Evolutionary conservation across 176 grass and related monocot species (phyloP).

Genomic region (Bromus sterilis): DNA sequence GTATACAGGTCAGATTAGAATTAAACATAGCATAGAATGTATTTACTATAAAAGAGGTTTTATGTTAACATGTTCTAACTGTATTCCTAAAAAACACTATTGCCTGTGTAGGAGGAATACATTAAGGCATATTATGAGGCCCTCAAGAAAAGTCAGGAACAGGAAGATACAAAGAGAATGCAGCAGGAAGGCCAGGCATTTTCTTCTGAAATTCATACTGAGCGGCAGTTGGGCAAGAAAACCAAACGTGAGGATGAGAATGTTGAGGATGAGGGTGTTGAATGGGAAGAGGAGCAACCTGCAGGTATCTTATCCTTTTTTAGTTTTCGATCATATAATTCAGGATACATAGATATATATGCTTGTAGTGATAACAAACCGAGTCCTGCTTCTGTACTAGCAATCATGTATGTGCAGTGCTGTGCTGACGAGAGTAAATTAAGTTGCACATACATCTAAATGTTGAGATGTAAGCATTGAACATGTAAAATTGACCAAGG

Average conservation of each 20-base stretch:
- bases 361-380: background rate
- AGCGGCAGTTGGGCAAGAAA: constrained; percentile 76
- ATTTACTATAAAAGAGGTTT: background rate
- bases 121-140: constrained; percentile 87
- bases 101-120: constrained; percentile 67
- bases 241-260: constrained; percentile 61
- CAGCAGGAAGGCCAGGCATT: constrained; percentile 37
- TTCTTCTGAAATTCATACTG: constrained; percentile 30
- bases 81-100: background rate
- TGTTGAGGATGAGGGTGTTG: too few species aligned
- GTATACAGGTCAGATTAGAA: constrained; percentile 46
- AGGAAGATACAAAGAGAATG: constrained; percentile 38
- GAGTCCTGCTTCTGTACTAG: too few species aligned
- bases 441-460: too few species aligned
- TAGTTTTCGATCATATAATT: background rate
- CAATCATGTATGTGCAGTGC: too few species aligned
- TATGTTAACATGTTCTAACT: background rate
- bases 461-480: background rate
- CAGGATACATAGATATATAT: background rate
- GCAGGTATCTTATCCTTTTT: constrained; percentile 35
- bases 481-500: background rate
- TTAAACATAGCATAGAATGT: constrained; percentile 3
- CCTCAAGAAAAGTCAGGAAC: constrained; percentile 48
- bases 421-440: too few species aligned
- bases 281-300: constrained; percentile 70